A percentile compares a stretch with the other conserved stretches of the same genome.
Conservation (phyloP, 2,329 filamentous ascomycete species). For the Neospermospora avenae region DNA sequence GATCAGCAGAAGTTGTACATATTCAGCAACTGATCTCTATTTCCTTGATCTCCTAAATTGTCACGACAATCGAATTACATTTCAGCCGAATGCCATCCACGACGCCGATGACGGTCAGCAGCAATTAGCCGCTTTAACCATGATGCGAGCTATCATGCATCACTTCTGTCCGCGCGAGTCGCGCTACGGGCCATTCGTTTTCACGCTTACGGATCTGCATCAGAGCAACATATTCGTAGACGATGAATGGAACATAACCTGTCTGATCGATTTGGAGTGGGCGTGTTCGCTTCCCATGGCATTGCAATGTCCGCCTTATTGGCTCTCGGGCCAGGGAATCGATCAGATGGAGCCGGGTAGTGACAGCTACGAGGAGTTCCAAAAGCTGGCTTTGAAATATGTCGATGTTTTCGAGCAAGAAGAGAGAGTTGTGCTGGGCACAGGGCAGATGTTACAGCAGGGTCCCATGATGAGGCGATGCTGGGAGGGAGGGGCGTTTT, state of each 20-base stretch:
- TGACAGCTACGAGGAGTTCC: neutral
- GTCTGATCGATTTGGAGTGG: neutral
- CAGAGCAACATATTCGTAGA: neutral
- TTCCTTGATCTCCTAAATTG: constrained; percentile 28
- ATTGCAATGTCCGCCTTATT: neutral
- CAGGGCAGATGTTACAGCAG: neutral
- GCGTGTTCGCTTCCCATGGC: neutral
- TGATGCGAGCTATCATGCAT: neutral
- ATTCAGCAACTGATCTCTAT: constrained; percentile 30
- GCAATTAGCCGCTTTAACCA: neutral
- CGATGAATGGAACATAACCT: neutral
- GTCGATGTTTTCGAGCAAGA: neutral
- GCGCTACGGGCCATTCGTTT: neutral
- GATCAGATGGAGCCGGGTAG: neutral
- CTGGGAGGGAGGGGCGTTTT: neutral
- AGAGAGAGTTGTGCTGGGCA: neutral
- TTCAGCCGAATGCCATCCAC: constrained; percentile 31
- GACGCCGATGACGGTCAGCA: constrained; percentile 4
- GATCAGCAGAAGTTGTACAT: constrained; percentile 26
- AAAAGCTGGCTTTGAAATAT: neutral
- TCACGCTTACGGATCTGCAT: neutral
- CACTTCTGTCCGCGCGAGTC: neutral
- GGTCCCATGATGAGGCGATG: neutral
- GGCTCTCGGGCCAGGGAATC: neutral
- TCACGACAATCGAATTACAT: constrained; percentile 31